Evolutionary conservation across 352 stramenopile genomes (phyloP).

Genomic region (Phytophthora tubulina): DNA sequence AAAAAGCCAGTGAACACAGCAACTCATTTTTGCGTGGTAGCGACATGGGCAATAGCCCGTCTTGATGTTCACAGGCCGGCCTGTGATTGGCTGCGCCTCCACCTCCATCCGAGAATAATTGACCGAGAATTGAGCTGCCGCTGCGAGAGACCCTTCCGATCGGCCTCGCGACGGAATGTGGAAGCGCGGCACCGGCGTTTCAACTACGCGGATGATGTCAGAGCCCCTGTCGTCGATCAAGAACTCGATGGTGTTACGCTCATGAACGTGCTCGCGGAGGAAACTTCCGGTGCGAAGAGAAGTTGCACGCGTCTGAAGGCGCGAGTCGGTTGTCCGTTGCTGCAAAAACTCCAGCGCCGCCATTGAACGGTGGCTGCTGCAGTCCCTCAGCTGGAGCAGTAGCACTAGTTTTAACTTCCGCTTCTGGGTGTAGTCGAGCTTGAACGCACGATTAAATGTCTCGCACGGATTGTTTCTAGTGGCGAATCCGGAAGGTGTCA

Average conservation of each 20-base stretch:
- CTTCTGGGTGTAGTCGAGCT: constrained; percentile 7
- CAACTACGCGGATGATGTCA: not conserved
- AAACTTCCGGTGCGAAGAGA: not conserved
- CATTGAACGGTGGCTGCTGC: constrained; percentile 15
- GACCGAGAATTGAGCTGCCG: constrained; percentile 3
- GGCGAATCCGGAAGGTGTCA: not conserved
- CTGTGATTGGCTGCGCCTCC: not conserved
- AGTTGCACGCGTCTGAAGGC: not conserved
- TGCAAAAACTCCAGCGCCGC: not conserved
- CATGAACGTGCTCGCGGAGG: not conserved
- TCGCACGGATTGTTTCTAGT: constrained; percentile 8
- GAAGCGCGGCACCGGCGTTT: not conserved
- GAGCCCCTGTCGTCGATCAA: not conserved
- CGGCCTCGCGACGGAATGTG: not conserved
- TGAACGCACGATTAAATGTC: constrained; percentile 2
- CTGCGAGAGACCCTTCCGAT: constrained; percentile 1
- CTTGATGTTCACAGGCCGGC: not conserved
- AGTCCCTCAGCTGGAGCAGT: not conserved
- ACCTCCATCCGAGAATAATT: constrained; percentile 13
- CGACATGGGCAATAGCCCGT: not conserved
- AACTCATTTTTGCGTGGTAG: not conserved
- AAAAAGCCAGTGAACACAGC: constrained; percentile 2
- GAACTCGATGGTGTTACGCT: not conserved
- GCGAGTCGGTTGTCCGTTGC: not conserved
- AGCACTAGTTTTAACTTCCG: not conserved